Conservation (phyloP, 148 eudicot species). For the Vaccinium myrtillus region DNA sequence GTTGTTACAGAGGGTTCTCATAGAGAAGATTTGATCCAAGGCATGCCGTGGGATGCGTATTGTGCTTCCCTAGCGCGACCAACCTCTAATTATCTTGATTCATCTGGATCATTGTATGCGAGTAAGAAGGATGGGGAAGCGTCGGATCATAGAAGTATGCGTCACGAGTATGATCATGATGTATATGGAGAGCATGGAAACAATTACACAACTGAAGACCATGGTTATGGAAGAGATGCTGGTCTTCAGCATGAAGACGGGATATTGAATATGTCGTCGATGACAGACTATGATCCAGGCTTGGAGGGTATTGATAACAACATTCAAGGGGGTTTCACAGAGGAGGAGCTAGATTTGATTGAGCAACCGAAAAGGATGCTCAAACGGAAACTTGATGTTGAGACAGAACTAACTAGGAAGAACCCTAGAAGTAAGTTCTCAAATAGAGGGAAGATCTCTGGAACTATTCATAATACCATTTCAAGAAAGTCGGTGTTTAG, state of each 20-base stretch:
- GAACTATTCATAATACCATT: constrained; percentile 9
- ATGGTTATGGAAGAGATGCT: constrained; percentile 24
- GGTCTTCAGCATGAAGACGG: constrained; percentile 11
- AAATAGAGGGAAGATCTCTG: constrained; percentile 12
- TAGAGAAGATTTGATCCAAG: constrained; percentile 13
- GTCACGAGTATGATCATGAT: constrained; percentile 12
- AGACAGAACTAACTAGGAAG: background rate
- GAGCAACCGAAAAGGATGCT: constrained; percentile 10
- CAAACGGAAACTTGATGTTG: constrained; percentile 19
- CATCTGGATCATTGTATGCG: constrained; percentile 9
- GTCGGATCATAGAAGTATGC: constrained; percentile 12
- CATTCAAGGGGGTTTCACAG: constrained; percentile 5
- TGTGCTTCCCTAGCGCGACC: constrained; percentile 22
- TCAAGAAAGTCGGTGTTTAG: constrained; percentile 12
- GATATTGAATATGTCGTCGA: constrained; percentile 15
- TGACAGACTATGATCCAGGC: constrained; percentile 13
- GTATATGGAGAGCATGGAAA: constrained; percentile 3
- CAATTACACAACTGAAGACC: constrained; percentile 20
- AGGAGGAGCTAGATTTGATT: background rate
- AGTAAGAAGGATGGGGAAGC: constrained; percentile 20
- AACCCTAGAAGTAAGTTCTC: constrained; percentile 12
- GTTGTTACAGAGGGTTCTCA: constrained; percentile 13
- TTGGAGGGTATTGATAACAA: constrained; percentile 5
- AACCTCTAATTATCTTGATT: constrained; percentile 20
- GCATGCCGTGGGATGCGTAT: constrained; percentile 16